Evolutionary conservation across 1,139 yeast genomes (phyloP).

Genomic region (Scheffersomyces titani): DNA sequence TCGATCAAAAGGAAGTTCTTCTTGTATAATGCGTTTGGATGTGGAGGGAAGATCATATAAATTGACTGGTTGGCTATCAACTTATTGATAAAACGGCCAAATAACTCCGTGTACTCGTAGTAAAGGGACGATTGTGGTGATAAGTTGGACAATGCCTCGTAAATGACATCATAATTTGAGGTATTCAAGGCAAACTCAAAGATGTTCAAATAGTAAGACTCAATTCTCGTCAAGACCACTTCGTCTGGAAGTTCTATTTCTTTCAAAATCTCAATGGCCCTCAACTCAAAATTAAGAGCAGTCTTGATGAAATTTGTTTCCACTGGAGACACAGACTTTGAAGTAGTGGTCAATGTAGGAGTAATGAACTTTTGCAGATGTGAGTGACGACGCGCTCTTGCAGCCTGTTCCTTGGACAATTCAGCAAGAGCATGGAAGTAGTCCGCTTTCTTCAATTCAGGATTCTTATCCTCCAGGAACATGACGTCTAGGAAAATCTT

Average conservation of each 20-base stretch:
- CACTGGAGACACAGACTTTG: slow-evolving; percentile 6
- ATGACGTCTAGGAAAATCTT: slow-evolving; percentile 22
- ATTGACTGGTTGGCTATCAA: slow-evolving; percentile 24
- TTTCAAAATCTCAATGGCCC: slow-evolving; percentile 29
- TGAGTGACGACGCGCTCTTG: slow-evolving; percentile 4
- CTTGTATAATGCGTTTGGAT: slow-evolving; percentile 20
- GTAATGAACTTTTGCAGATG: slow-evolving; percentile 6
- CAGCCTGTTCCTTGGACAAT: slow-evolving; percentile 25
- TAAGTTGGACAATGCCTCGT: slow-evolving; percentile 28
- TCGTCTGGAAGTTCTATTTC: neutral
- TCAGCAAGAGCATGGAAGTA: slow-evolving; percentile 39
- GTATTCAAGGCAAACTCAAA: slow-evolving; percentile 32
- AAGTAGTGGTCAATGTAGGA: slow-evolving; percentile 5
- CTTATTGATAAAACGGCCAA: slow-evolving; percentile 24
- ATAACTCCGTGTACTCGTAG: slow-evolving; percentile 13
- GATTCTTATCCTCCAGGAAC: slow-evolving; percentile 13
- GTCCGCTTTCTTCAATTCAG: slow-evolving; percentile 21
- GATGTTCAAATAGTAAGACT: slow-evolving; percentile 27
- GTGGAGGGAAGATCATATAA: slow-evolving; percentile 24
- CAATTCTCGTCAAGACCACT: slow-evolving; percentile 4
- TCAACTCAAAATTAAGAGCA: slow-evolving; percentile 33
- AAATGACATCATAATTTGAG: slow-evolving; percentile 25
- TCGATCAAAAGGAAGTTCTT: slow-evolving; percentile 38
- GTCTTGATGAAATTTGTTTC: slow-evolving; percentile 21
- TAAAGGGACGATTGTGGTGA: slow-evolving; percentile 5